Evolutionary conservation across 768 basidiomycete species (phyloP), one percentile per base, ranked within the genome.

Genomic region (Trametes coccinea): DNA sequence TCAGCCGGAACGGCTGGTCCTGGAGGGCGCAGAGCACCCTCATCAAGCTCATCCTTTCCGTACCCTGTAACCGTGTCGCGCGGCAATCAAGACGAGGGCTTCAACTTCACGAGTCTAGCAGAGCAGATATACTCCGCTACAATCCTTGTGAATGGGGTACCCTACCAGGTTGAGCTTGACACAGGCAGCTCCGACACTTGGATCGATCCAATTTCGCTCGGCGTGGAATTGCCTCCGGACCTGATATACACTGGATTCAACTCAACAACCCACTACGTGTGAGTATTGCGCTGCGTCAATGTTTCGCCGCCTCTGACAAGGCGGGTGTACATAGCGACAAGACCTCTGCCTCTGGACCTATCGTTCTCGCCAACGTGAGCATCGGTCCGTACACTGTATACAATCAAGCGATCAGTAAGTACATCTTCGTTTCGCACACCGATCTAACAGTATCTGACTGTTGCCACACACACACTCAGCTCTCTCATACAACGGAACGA

Each of bases 341-440:
- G 1, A 22, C 61, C 1, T 29, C 39, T 4, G 44, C 61, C 11
- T 51, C 55, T 17, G 61, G 61, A 0, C 39, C 54, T 14, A 56
- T 62, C 11, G 51, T 62, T 0, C 44, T 62, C 8, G 56, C 61
- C 10, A 30, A 62, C 10, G 30, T 62, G 34, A 53, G 27, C 16
- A 46, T 62, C 29, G 61, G 56, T 6, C 34, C 55, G 2, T 62
- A 58, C 10, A 57, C 61, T 6, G 22, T 58, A 22, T 14, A 50
- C n/a, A 57, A 56, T 17, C 61, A 62, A 57, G 61, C 61, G 3
- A 46, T 62, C 30, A 62, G 61, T 62, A 29, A 27, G 61, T 46
- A 6, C 7, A 10, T 11, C 27, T 41, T 13, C 14, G 3, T 3
- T 27, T 43, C 2, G 9, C 13, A 10, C 1, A 1, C 5, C 9